These are phyloP conservation scores for Porcisia hertigi DNA, from an alignment of 208 protist species.

Conservation along the genomic window DNA sequence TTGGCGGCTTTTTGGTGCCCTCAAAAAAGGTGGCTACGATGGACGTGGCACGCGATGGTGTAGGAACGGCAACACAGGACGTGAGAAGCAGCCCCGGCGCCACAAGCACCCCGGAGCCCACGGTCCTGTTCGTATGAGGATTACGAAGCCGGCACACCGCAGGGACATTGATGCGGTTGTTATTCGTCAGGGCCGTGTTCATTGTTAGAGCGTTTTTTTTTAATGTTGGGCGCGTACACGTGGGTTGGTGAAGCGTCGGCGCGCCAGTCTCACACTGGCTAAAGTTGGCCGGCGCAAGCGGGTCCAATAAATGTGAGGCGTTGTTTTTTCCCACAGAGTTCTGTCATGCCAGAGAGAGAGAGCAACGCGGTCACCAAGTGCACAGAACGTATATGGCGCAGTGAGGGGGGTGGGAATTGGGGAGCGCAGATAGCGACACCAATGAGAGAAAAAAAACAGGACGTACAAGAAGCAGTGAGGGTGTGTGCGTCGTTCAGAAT, in stretches of 20 bases:
- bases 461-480: too few species aligned
- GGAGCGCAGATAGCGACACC: neutral
- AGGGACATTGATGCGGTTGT: slow-evolving; percentile 84
- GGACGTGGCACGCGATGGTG: slow-evolving; percentile 28
- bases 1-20: slow-evolving; percentile 77
- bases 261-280: neutral
- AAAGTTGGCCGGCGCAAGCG: too few species aligned
- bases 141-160: slow-evolving; percentile 84
- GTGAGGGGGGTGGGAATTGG: too few species aligned
- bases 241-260: neutral
- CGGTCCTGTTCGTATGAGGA: slow-evolving; percentile 28
- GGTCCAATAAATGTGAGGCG: neutral
- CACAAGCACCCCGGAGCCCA: slow-evolving; percentile 77
- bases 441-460: neutral
- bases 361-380: too few species aligned
- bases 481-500: too few species aligned
- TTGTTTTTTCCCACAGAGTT: neutral
- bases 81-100: slow-evolving; percentile 73
- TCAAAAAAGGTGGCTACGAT: slow-evolving; percentile 89
- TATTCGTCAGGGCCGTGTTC: slow-evolving; percentile 52
- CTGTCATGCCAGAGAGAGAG: neutral
- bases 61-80: slow-evolving; percentile 38
- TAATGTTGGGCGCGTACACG: neutral
- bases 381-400: too few species aligned
- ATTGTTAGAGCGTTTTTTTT: slow-evolving; percentile 13